Conservation (phyloP, 345 rosid species). For the Gossypioides kirkii region DNA sequence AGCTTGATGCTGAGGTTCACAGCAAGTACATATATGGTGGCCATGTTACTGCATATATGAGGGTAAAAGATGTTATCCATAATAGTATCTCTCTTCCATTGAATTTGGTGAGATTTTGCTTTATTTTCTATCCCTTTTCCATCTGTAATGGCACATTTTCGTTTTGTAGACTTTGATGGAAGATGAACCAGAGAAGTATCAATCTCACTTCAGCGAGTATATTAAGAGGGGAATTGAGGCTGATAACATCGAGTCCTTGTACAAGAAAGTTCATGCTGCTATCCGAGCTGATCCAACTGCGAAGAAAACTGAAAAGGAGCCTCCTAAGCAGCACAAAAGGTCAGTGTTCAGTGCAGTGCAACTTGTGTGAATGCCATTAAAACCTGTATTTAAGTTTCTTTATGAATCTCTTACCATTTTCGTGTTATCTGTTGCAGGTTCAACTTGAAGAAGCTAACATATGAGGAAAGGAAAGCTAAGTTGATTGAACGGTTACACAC, state of each 20-base stretch:
- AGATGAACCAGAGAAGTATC: conserved; percentile 74
- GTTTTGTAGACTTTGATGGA: conserved; percentile 36
- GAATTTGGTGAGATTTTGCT: neutral
- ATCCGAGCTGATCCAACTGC: conserved; percentile 58
- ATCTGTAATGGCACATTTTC: neutral
- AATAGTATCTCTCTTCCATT: neutral
- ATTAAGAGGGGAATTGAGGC: conserved; percentile 53
- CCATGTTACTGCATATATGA: conserved; percentile 78
- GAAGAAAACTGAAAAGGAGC: conserved; percentile 47
- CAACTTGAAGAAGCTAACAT: neutral
- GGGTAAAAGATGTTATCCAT: conserved; percentile 27
- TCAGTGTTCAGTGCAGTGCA: neutral
- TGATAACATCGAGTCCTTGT: conserved; percentile 49
- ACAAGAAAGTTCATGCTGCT: conserved; percentile 71
- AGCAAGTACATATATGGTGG: conserved; percentile 76
- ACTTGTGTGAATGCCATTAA: neutral
- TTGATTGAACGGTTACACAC: no score
- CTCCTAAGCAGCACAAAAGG: conserved; percentile 65
- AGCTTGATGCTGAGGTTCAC: conserved; percentile 74
- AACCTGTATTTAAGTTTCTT: neutral
- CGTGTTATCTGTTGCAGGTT: neutral
- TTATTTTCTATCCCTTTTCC: neutral
- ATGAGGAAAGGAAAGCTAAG: no score
- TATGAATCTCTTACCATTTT: neutral
- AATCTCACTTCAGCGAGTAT: conserved; percentile 58